These are phyloP conservation scores for Capsicum chinense DNA, from an alignment of 257 asterid species.

Conservation along the genomic window DNA sequence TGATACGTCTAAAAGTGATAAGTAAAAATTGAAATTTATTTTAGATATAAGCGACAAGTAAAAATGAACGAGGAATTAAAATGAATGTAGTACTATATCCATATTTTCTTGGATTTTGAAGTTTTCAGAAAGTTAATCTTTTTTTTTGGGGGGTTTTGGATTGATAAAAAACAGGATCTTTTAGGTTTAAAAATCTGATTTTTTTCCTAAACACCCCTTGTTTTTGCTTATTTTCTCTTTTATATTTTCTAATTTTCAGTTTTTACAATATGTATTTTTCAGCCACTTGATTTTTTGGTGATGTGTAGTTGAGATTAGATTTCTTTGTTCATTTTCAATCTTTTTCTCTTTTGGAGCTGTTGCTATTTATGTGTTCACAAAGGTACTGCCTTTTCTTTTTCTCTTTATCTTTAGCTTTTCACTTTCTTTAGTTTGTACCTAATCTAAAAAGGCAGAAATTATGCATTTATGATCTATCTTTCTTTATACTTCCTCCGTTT, in stretches of 20 bases:
- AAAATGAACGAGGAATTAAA: too few species aligned
- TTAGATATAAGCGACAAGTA: too few species aligned
- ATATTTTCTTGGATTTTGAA: not conserved
- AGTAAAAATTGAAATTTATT: too few species aligned
- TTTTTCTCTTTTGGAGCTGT: not conserved
- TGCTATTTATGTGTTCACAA: not conserved
- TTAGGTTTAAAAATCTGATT: not conserved
- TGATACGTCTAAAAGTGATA: too few species aligned
- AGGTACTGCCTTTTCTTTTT: not conserved
- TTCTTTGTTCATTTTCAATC: not conserved
- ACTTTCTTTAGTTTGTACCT: constrained; percentile 3
- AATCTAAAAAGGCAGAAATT: not conserved
- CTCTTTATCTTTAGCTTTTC: not conserved
- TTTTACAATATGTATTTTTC: not conserved
- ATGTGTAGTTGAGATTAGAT: constrained; percentile 11
- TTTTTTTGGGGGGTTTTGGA: not conserved
- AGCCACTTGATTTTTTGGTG: not conserved
- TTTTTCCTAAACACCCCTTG: not conserved
- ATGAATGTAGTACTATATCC: not conserved
- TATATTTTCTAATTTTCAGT: not conserved
- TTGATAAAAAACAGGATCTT: not conserved
- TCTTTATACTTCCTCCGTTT: not conserved
- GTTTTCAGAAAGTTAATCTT: not conserved
- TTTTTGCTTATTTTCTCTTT: not conserved
- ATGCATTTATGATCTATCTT: not conserved